Conservation (phyloP, 169 alveolate genomes). For the Plasmodium adleri region DNA sequence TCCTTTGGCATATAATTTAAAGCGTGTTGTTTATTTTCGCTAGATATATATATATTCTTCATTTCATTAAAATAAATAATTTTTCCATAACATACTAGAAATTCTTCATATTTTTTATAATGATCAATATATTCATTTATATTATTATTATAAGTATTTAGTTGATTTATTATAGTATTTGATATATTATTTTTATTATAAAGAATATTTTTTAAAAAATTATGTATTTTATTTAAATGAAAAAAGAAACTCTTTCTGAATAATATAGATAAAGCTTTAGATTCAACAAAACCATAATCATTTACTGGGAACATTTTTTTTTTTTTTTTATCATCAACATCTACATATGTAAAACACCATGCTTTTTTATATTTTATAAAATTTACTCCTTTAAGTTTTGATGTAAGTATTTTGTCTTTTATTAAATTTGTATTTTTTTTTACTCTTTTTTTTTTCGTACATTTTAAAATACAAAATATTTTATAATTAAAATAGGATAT, state of each 20-base stretch:
- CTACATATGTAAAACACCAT: constrained; percentile 80
- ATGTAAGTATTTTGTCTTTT: constrained; percentile 28
- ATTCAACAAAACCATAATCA: constrained; percentile 80
- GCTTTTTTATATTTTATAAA: constrained; percentile 82
- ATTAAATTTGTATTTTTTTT: neutral
- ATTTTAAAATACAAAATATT: constrained; percentile 29
- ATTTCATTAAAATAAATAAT: constrained; percentile 66
- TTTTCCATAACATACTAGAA: constrained; percentile 72
- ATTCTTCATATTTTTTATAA: constrained; percentile 68
- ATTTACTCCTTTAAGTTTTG: constrained; percentile 67
- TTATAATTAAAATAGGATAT: constrained; percentile 25
- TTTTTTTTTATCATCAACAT: constrained; percentile 79
- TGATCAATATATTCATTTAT: constrained; percentile 49
- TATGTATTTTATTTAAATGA: constrained; percentile 58
- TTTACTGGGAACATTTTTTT: constrained; percentile 79
- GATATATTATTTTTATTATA: constrained; percentile 6
- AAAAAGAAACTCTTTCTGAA: constrained; percentile 49
- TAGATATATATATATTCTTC: constrained; percentile 19
- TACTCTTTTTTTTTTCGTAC: constrained; percentile 16
- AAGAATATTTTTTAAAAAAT: constrained; percentile 37
- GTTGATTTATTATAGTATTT: neutral
- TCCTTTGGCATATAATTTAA: constrained; percentile 56
- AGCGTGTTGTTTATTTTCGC: constrained; percentile 33
- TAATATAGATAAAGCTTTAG: constrained; percentile 79
- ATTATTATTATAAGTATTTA: neutral